Conservation (phyloP, 1,139 yeast genomes). For the Scheffersomyces illinoinensis region DNA sequence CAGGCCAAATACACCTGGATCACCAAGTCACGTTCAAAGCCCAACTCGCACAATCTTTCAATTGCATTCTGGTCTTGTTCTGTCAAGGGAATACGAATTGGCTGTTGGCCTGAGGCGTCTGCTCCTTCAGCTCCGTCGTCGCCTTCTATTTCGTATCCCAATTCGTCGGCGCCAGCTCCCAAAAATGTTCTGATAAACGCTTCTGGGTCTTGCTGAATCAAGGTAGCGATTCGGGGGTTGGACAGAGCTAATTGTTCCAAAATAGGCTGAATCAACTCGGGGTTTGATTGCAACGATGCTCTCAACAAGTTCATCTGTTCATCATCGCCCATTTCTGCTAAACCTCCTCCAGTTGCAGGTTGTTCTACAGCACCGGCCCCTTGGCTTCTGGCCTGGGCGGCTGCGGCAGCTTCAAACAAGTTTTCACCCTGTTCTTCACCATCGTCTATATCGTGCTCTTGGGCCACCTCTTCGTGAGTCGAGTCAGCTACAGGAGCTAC, state of each 20-base stretch:
- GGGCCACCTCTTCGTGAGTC: conserved; percentile 18
- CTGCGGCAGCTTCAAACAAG: conserved; percentile 67
- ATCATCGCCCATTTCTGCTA: conserved; percentile 39
- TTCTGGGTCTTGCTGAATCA: conserved; percentile 84
- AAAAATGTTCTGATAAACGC: conserved; percentile 74
- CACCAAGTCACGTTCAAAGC: conserved; percentile 84
- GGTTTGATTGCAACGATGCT: conserved; percentile 79
- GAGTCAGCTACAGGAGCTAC: conserved; percentile 22
- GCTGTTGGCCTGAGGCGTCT: conserved; percentile 42
- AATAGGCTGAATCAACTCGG: conserved; percentile 84
- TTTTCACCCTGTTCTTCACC: conserved; percentile 45
- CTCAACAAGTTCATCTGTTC: conserved; percentile 68
- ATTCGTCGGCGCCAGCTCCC: conserved; percentile 55
- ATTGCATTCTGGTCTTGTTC: conserved; percentile 89
- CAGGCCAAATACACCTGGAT: conserved; percentile 97
- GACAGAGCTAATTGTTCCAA: conserved; percentile 81
- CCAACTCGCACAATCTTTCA: conserved; percentile 83
- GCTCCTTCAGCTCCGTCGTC: conserved; percentile 31
- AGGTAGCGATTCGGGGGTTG: conserved; percentile 83
- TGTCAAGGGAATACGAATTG: conserved; percentile 61
- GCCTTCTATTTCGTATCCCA: conserved; percentile 38
- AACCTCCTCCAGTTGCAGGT: conserved; percentile 13
- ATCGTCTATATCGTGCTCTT: conserved; percentile 24
- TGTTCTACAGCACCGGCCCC: conserved; percentile 25
- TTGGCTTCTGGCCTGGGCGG: conserved; percentile 33